Evolutionary conservation across 2,329 filamentous ascomycete species (phyloP).

Genomic region (Tolypocladium pustulatum): DNA sequence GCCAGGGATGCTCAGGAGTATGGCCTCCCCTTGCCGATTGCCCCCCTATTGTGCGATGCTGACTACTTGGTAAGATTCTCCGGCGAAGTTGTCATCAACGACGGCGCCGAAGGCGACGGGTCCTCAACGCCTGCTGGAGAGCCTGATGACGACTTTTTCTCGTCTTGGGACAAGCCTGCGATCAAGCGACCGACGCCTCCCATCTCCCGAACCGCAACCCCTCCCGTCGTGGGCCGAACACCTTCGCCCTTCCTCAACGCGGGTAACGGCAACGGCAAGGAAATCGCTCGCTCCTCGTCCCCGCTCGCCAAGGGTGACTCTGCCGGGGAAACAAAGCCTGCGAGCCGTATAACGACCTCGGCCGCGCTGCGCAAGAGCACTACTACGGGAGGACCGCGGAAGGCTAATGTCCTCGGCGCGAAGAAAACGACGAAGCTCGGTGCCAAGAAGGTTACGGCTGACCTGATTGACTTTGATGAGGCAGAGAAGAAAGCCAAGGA

Average conservation of each 20-base stretch:
- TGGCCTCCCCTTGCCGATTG: slow-evolving; percentile 21
- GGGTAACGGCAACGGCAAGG: slow-evolving; percentile 54
- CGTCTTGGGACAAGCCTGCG: slow-evolving; percentile 94
- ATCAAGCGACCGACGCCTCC: slow-evolving; percentile 96
- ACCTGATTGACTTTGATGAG: slow-evolving; percentile 90
- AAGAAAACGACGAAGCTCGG: slow-evolving; percentile 82
- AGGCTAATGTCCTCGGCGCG: slow-evolving; percentile 73
- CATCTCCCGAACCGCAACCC: slow-evolving; percentile 79
- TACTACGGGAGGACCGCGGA: slow-evolving; percentile 55
- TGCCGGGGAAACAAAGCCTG: slow-evolving; percentile 43
- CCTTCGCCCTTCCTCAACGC: slow-evolving; percentile 84
- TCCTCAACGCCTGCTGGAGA: slow-evolving; percentile 72
- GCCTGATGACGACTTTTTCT: slow-evolving; percentile 93
- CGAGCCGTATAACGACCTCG: slow-evolving; percentile 66
- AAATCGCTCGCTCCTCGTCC: slow-evolving; percentile 67
- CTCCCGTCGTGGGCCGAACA: slow-evolving; percentile 68
- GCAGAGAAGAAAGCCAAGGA: slow-evolving; percentile 96
- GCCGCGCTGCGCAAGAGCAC: slow-evolving; percentile 72
- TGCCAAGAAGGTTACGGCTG: slow-evolving; percentile 77
- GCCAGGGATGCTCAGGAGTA: slow-evolving; percentile 78
- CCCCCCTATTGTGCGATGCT: slow-evolving; percentile 7
- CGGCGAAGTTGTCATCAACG: slow-evolving; percentile 73
- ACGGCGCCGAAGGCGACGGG: slow-evolving; percentile 56
- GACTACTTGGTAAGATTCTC: slow-evolving; percentile 52
- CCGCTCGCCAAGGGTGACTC: slow-evolving; percentile 59